These are phyloP conservation scores for Euphorbia corollata DNA, from an alignment of 441 rosid genomes.

Conservation along the genomic window DNA sequence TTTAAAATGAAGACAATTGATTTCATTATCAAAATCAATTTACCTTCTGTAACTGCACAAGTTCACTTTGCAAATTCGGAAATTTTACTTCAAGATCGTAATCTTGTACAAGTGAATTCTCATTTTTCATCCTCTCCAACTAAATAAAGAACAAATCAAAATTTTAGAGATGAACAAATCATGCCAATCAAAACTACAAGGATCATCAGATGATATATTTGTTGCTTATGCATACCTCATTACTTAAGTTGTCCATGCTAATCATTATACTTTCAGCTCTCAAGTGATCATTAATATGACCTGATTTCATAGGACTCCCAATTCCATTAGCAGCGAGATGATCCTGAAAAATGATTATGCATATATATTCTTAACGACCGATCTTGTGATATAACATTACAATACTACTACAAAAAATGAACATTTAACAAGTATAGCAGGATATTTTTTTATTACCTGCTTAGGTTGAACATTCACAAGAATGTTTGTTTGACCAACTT, in stretches of 20 bases:
- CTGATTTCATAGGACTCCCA: constrained; percentile 34
- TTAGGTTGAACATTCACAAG: constrained; percentile 24
- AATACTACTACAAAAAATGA: neutral
- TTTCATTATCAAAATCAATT: constrained; percentile 11
- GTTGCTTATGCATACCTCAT: constrained; percentile 48
- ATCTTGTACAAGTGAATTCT: constrained; percentile 55
- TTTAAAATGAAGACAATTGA: constrained; percentile 5
- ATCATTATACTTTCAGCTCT: constrained; percentile 65
- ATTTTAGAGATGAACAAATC: constrained; percentile 15
- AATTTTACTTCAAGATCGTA: constrained; percentile 42
- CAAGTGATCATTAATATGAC: constrained; percentile 47
- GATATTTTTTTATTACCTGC: constrained; percentile 29
- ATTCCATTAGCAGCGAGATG: constrained; percentile 37
- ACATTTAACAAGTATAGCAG: neutral
- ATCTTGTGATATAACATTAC: neutral
- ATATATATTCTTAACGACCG: constrained; percentile 19
- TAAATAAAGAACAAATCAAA: constrained; percentile 27
- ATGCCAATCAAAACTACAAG: no score
- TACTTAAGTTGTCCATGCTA: constrained; percentile 82
- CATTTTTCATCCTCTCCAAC: constrained; percentile 94
- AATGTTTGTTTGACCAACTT: constrained; percentile 21
- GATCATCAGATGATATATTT: no score
- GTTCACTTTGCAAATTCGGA: constrained; percentile 62
- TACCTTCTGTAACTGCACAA: constrained; percentile 69
- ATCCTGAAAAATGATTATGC: constrained; percentile 40